Percentiles rank a stretch among this genome's conserved stretches.
Conservation (phyloP, 2,329 filamentous ascomycete species). For the Penicillium sp. region DNA sequence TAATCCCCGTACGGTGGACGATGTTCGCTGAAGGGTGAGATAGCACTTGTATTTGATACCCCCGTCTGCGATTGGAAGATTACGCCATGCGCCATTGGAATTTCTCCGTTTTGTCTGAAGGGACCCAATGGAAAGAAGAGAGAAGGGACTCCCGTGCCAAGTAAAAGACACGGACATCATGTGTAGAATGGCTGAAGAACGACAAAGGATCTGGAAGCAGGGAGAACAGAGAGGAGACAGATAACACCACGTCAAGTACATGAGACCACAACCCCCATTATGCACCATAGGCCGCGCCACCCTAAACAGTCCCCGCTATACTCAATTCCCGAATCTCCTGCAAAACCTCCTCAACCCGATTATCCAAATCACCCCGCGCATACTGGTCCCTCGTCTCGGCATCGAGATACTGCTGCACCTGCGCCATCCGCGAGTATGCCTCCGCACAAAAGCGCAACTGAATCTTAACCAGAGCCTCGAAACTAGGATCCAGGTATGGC, state of each 20-base stretch:
- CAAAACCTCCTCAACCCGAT: conserved; percentile 88
- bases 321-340: conserved; percentile 97
- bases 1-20: neutral
- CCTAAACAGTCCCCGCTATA: conserved; percentile 72
- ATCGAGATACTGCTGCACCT: conserved; percentile 98
- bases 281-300: conserved; percentile 3
- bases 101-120: neutral
- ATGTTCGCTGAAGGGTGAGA: neutral
- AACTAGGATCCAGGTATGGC: conserved; percentile 93
- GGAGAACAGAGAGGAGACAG: neutral
- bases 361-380: conserved; percentile 87
- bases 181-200: conserved; percentile 10
- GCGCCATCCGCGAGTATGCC: conserved; percentile 96
- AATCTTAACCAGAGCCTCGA: conserved; percentile 98
- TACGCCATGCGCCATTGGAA: neutral
- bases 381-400: conserved; percentile 96
- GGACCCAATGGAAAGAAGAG: neutral
- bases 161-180: conserved; percentile 34
- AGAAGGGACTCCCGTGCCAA: neutral
- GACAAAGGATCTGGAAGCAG: neutral
- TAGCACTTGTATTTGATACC: neutral
- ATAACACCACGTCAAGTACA: conserved; percentile 3
- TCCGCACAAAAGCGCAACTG: conserved; percentile 97
- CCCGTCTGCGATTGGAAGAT: neutral
- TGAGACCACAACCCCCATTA: conserved; percentile 10